Conservation (phyloP, 2,329 filamentous ascomycete genomes). For the Ascochyta rabiei region DNA sequence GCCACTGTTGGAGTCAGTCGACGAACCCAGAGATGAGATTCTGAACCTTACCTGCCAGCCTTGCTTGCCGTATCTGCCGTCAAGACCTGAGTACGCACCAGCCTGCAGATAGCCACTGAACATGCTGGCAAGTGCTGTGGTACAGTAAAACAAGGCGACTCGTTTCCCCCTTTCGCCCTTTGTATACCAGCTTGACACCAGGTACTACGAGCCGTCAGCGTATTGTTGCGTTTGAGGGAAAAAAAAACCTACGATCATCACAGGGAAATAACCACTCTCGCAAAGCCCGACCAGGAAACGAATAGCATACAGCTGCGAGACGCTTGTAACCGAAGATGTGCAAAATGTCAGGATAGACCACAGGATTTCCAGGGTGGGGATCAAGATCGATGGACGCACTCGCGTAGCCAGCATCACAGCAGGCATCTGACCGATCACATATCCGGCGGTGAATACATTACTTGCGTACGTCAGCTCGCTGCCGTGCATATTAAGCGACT, state of each 20-base stretch:
- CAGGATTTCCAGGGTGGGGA: conserved; percentile 43
- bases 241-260: conserved; percentile 31
- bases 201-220: conserved; percentile 21
- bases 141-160: conserved; percentile 42
- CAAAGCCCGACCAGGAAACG: conserved; percentile 41
- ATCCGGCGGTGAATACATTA: conserved; percentile 38
- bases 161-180: conserved; percentile 43
- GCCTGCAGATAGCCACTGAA: conserved; percentile 45
- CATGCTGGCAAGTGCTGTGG: conserved; percentile 41
- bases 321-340: conserved; percentile 26
- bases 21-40: not conserved
- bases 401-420: conserved; percentile 34
- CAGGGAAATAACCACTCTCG: conserved; percentile 37
- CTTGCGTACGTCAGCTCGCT: conserved; percentile 41
- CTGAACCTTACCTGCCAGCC: conserved; percentile 27
- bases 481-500: conserved; percentile 35
- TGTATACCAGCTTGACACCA: conserved; percentile 53
- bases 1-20: conserved; percentile 19
- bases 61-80: conserved; percentile 31
- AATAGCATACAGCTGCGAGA: conserved; percentile 42
- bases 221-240: not conserved
- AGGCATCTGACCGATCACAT: conserved; percentile 39
- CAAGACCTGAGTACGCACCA: conserved; percentile 39
- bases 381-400: conserved; percentile 33
- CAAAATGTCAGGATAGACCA: conserved; percentile 33